These are phyloP conservation scores for Salix koriyanagi DNA, from an alignment of 345 rosid species.

Conservation along the genomic window DNA sequence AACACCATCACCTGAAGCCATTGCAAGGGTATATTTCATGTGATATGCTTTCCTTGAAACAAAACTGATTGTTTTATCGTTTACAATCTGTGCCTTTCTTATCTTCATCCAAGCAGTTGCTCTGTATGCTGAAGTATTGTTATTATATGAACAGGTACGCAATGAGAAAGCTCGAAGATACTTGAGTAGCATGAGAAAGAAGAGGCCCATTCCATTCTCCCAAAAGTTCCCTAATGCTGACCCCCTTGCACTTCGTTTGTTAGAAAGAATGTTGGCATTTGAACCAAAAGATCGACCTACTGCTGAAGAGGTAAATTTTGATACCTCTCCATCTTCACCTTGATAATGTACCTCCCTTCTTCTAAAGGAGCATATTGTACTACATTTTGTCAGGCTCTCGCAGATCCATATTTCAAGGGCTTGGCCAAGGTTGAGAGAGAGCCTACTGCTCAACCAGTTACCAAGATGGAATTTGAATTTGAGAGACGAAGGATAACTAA, in stretches of 20 bases:
- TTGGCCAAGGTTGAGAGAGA: constrained; percentile 94
- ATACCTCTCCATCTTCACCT: not conserved
- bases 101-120: not conserved
- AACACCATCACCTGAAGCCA: constrained; percentile 87
- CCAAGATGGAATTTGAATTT: constrained; percentile 93
- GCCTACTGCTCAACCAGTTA: constrained; percentile 91
- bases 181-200: constrained; percentile 91
- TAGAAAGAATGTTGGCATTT: constrained; percentile 90
- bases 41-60: not conserved
- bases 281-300: constrained; percentile 86
- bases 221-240: constrained; percentile 90
- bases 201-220: constrained; percentile 71
- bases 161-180: constrained; percentile 96
- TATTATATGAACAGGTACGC: constrained; percentile 57
- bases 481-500: constrained; percentile 93
- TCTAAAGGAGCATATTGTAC: constrained; percentile 12
- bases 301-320: constrained; percentile 73
- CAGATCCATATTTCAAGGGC: constrained; percentile 88
- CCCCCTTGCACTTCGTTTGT: constrained; percentile 85
- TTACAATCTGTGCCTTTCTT: not conserved
- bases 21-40: constrained; percentile 66
- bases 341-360: constrained; percentile 6
- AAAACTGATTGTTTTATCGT: not conserved
- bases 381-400: constrained; percentile 66
- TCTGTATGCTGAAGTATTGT: constrained; percentile 15